Evolutionary conservation across 495 filamentous ascomycete species (phyloP).

Genomic region (Echria macrotheca): DNA sequence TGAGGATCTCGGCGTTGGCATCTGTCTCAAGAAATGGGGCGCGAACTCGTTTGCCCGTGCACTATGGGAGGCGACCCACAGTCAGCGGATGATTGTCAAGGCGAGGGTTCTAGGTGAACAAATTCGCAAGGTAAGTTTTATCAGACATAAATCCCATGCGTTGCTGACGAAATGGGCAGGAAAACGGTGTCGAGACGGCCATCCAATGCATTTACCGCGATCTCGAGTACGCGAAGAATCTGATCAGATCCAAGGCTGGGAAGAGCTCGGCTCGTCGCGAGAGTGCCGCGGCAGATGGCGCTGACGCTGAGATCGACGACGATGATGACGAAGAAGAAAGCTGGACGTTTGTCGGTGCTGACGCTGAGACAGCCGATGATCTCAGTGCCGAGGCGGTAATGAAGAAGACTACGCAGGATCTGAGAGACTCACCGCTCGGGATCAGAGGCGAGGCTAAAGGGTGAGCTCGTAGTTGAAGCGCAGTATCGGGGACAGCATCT

Average conservation of each 20-base stretch:
- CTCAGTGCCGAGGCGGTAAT: slow-evolving; percentile 13
- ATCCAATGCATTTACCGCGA: slow-evolving; percentile 94
- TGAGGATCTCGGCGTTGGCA: slow-evolving; percentile 88
- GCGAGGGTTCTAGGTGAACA: slow-evolving; percentile 74
- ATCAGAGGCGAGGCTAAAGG: neutral
- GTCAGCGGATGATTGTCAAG: slow-evolving; percentile 82
- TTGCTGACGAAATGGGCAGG: slow-evolving; percentile 45
- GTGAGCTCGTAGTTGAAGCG: too few species aligned
- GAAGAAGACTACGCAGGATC: slow-evolving; percentile 11
- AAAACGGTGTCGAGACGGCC: slow-evolving; percentile 81
- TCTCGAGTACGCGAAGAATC: slow-evolving; percentile 86
- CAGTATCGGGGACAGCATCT: too few species aligned
- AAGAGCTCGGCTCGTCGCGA: slow-evolving; percentile 48
- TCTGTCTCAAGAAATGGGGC: slow-evolving; percentile 84
- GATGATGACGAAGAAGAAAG: slow-evolving; percentile 41
- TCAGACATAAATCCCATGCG: too few species aligned
- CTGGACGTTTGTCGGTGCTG: slow-evolving; percentile 45
- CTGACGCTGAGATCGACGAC: slow-evolving; percentile 15
- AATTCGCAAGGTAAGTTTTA: slow-evolving; percentile 65
- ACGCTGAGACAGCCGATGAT: slow-evolving; percentile 23
- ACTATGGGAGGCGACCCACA: slow-evolving; percentile 87
- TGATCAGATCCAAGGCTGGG: slow-evolving; percentile 59
- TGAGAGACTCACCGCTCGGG: neutral
- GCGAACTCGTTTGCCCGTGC: slow-evolving; percentile 74
- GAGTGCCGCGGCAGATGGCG: slow-evolving; percentile 9